These are phyloP conservation scores for Symbiodinium pilosum DNA, from an alignment of 73 alveolate species.

Conservation along the genomic window DNA sequence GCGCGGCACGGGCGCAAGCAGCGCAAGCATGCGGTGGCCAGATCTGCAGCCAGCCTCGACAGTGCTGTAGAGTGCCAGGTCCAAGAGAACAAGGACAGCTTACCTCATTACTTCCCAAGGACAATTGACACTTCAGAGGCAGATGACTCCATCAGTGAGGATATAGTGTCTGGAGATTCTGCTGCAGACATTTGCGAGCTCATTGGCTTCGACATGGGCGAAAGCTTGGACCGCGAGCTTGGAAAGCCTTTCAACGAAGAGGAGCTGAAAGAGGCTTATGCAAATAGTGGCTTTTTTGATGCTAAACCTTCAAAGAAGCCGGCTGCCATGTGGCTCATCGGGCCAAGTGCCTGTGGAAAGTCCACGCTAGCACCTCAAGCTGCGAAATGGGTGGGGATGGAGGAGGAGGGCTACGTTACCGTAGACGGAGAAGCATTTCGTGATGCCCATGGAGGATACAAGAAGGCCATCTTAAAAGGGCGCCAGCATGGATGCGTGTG, in stretches of 20 bases:
- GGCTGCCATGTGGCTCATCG: slow-evolving; percentile 78
- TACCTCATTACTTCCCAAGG: slow-evolving; percentile 74
- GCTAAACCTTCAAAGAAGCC: slow-evolving; percentile 30
- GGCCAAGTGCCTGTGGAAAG: slow-evolving; percentile 92
- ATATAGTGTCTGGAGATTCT: slow-evolving; percentile 47
- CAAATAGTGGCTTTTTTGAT: slow-evolving; percentile 32
- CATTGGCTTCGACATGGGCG: slow-evolving; percentile 76
- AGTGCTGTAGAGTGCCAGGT: slow-evolving; percentile 5
- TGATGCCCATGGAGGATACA: slow-evolving; percentile 63
- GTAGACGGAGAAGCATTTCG: slow-evolving; percentile 88
- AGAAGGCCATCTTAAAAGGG: slow-evolving; percentile 57
- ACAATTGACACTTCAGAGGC: slow-evolving; percentile 30
- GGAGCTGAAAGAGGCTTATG: slow-evolving; percentile 42
- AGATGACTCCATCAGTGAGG: slow-evolving; percentile 58
- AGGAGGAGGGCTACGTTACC: slow-evolving; percentile 67
- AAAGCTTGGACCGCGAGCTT: slow-evolving; percentile 35
- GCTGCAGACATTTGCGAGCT: slow-evolving; percentile 58
- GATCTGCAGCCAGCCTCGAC: neutral
- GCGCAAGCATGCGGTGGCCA: neutral
- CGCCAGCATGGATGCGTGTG: slow-evolving; percentile 84
- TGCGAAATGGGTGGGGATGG: slow-evolving; percentile 85
- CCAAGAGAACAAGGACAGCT: neutral
- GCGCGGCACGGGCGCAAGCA: neutral
- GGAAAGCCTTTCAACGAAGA: slow-evolving; percentile 63
- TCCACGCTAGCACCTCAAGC: slow-evolving; percentile 84